Conservation (phyloP, 192 early-diverging fungal species). For the Backusella macrospora region DNA sequence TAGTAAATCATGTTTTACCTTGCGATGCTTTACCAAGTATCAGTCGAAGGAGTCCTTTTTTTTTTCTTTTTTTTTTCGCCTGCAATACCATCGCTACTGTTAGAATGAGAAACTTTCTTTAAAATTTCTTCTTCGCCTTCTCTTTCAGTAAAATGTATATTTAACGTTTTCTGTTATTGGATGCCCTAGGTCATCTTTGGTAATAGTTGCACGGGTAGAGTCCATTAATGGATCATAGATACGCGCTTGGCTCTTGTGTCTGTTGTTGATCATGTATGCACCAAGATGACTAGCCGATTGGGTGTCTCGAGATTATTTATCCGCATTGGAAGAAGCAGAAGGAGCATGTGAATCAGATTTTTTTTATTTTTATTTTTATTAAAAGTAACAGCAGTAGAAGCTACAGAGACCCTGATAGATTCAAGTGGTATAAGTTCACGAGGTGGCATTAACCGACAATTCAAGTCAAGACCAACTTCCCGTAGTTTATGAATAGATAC, state of each 20-base stretch:
- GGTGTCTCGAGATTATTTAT: neutral
- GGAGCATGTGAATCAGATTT: neutral
- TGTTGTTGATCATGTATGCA: neutral
- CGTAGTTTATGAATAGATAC: constrained; percentile 46
- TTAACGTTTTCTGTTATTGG: neutral
- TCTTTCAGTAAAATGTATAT: constrained; percentile 19
- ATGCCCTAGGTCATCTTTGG: neutral
- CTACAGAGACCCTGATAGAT: neutral
- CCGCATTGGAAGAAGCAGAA: neutral
- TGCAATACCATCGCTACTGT: neutral
- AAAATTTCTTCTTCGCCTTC: constrained; percentile 10
- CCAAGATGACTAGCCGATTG: neutral
- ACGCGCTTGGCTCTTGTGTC: neutral
- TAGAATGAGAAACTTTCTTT: neutral
- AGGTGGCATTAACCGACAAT: neutral
- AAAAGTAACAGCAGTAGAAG: neutral
- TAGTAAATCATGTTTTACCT: constrained; percentile 55
- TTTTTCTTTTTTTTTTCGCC: no score
- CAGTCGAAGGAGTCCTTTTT: constrained; percentile 41
- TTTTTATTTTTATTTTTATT: neutral
- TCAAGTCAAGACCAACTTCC: constrained; percentile 18
- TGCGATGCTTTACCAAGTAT: constrained; percentile 55
- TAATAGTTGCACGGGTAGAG: neutral
- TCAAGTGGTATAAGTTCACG: neutral
- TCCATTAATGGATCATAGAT: neutral